Conservation (phyloP, 495 filamentous ascomycete genomes). For the Penicillium simplicissimum region DNA sequence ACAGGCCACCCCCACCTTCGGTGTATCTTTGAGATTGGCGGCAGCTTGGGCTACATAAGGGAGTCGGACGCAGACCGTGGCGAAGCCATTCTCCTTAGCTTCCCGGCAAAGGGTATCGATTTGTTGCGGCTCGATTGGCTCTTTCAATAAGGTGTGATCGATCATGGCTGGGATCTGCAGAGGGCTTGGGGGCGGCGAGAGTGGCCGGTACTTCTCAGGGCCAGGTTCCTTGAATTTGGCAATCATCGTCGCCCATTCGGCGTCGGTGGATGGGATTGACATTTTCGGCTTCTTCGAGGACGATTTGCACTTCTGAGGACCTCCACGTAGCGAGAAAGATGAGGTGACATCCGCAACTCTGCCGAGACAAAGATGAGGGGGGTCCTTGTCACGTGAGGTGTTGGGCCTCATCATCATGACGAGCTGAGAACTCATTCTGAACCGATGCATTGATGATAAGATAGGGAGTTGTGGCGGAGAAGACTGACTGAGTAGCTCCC, state of each 20-base stretch:
- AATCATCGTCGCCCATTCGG: constrained; percentile 41
- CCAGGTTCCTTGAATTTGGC: constrained; percentile 26
- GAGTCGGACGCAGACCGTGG: constrained; percentile 60
- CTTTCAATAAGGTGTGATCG: constrained; percentile 66
- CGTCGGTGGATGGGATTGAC: constrained; percentile 34
- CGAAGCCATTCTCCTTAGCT: constrained; percentile 59
- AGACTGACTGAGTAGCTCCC: background rate
- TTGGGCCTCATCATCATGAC: constrained; percentile 21
- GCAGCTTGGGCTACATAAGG: constrained; percentile 54
- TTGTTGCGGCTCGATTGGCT: constrained; percentile 52
- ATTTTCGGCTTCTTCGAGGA: constrained; percentile 22
- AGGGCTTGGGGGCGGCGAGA: constrained; percentile 27
- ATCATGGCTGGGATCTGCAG: constrained; percentile 45
- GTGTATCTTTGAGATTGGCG: constrained; percentile 48
- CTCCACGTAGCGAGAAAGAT: constrained; percentile 1
- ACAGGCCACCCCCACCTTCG: constrained; percentile 55
- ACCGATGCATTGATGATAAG: constrained; percentile 14
- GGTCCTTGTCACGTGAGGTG: constrained; percentile 34
- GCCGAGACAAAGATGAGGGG: constrained; percentile 19
- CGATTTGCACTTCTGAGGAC: background rate
- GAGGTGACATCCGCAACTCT: constrained; percentile 1
- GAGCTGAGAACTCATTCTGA: constrained; percentile 21
- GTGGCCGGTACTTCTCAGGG: constrained; percentile 20
- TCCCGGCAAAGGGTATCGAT: constrained; percentile 65
- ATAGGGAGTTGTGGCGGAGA: background rate